These are phyloP conservation scores for Corymbia citriodora DNA, from an alignment of 441 rosid genomes.

Conservation along the genomic window DNA sequence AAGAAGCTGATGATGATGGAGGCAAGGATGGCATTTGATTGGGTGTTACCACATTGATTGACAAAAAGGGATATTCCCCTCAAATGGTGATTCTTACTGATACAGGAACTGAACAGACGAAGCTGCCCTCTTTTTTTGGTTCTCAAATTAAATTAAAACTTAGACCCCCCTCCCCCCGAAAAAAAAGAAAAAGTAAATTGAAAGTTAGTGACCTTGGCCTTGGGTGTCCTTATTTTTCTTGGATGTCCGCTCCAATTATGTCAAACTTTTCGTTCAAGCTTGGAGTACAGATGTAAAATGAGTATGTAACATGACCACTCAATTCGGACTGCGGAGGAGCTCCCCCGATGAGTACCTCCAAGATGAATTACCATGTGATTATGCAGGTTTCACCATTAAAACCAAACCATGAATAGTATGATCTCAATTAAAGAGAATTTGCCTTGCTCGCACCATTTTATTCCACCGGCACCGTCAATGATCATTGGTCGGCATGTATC, in stretches of 20 bases:
- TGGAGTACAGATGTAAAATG: background rate
- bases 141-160: background rate
- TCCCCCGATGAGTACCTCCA: background rate
- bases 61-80: background rate
- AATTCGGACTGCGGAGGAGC: background rate
- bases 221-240: background rate
- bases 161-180: too few relatives aligned
- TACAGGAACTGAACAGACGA: background rate
- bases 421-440: background rate
- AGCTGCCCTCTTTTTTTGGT: background rate
- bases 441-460: background rate
- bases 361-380: background rate
- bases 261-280: background rate
- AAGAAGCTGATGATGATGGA: background rate
- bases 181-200: background rate
- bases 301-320: background rate
- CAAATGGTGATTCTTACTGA: background rate
- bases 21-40: background rate
- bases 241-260: background rate
- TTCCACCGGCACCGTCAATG: accelerated
- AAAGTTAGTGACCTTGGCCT: background rate
- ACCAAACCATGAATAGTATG: background rate
- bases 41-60: background rate
- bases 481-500: background rate
- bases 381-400: background rate